Conservation (phyloP, 495 filamentous ascomycete genomes). For the Monascus purpureus region DNA sequence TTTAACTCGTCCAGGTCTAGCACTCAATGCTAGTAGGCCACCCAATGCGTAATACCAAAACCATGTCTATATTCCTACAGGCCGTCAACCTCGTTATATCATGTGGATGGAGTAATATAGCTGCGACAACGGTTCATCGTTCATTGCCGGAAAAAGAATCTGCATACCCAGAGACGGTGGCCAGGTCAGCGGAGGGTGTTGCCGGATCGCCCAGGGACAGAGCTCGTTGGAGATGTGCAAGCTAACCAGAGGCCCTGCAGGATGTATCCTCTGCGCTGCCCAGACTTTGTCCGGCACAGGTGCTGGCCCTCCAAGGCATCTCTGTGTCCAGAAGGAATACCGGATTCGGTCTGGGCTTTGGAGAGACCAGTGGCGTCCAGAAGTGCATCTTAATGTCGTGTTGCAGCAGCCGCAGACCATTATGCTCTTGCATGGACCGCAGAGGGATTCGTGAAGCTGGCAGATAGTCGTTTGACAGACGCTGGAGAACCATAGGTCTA, state of each 20-base stretch:
- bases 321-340: conserved; percentile 28
- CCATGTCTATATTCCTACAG: too few species aligned
- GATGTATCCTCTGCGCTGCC: conserved; percentile 29
- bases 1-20: too few species aligned
- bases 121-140: conserved; percentile 21
- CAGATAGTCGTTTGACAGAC: conserved; percentile 31
- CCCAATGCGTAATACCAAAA: too few species aligned
- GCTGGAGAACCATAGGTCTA: conserved; percentile 31
- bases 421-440: conserved; percentile 26
- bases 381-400: conserved; percentile 22
- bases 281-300: conserved; percentile 18
- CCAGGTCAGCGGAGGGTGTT: conserved; percentile 23
- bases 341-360: conserved; percentile 14
- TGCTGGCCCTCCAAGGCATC: conserved; percentile 21
- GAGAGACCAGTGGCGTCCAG: conserved; percentile 18
- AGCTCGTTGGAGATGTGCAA: conserved; percentile 30
- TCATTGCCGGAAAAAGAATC: conserved; percentile 23
- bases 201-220: conserved; percentile 31
- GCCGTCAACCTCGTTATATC: conserved; percentile 11
- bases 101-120: conserved; percentile 27
- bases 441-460: conserved; percentile 22
- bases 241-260: conserved; percentile 20
- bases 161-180: conserved; percentile 23
- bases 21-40: too few species aligned
- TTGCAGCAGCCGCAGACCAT: conserved; percentile 27